phyloP scores from a whole-genome alignment of 1,284 basidiomycete genomes.

The Chiua sp. region DNA sequence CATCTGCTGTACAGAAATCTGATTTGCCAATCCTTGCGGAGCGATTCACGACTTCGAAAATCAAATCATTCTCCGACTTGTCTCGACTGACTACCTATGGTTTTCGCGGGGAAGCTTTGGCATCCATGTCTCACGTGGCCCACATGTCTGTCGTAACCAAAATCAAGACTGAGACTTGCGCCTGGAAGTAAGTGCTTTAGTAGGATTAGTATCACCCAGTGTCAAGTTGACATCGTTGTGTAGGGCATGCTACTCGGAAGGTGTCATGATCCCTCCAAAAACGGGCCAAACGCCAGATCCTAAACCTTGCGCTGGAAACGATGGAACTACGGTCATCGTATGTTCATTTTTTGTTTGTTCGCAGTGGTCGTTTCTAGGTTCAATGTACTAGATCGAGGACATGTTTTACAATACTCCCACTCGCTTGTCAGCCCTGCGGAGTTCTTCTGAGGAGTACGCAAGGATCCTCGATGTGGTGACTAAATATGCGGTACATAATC shows the following conservation, averaged over 20 bases:
- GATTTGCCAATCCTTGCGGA: constrained; percentile 94
- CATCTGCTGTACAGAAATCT: constrained; percentile 46
- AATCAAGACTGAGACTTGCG: constrained; percentile 79
- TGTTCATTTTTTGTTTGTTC: constrained; percentile 25
- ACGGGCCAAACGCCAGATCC: constrained; percentile 76
- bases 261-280: constrained; percentile 70
- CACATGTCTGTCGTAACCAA: constrained; percentile 92
- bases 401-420: constrained; percentile 96
- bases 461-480: constrained; percentile 94
- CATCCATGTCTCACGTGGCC: constrained; percentile 95
- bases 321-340: constrained; percentile 91
- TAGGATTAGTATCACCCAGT: fast-evolving
- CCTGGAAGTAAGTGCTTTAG: constrained; percentile 79
- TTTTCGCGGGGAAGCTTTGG: constrained; percentile 96
- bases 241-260: constrained; percentile 85
- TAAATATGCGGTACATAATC: constrained; percentile 94
- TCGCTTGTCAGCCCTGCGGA: constrained; percentile 86
- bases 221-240: constrained; percentile 7
- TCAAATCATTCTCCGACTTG: constrained; percentile 88
- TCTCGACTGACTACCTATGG: constrained; percentile 91
- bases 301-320: constrained; percentile 91
- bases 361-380: neutral
- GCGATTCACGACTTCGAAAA: constrained; percentile 96
- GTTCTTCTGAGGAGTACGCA: constrained; percentile 90
- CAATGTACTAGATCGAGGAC: constrained; percentile 78